Percentiles rank a stretch among this genome's conserved stretches.
These are phyloP conservation scores for Anthracocystis walkeri DNA, from an alignment of 1,284 basidiomycete species.

Conservation along the genomic window DNA sequence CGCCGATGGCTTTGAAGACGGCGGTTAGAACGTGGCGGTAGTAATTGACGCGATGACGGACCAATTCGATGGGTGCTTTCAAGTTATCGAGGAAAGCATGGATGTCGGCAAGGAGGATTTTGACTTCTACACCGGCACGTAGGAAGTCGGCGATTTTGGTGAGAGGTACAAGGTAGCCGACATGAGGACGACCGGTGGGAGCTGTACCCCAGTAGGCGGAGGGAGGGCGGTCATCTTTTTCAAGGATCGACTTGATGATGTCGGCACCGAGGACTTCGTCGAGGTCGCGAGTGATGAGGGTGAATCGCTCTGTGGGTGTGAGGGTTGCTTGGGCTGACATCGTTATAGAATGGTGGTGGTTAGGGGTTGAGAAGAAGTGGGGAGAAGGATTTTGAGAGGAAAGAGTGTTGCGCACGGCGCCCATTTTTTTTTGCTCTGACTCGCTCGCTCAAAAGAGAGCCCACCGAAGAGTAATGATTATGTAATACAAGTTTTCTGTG, in stretches of 20 bases:
- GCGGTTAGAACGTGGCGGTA: slow-evolving; percentile 85
- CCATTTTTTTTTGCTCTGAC: slow-evolving; percentile 16
- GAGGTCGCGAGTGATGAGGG: slow-evolving; percentile 86
- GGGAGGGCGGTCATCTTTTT: slow-evolving; percentile 72
- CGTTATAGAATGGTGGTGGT: neutral
- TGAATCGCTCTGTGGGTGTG: slow-evolving; percentile 77
- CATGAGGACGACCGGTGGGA: slow-evolving; percentile 90
- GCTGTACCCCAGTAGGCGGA: slow-evolving; percentile 79
- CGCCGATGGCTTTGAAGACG: slow-evolving; percentile 88
- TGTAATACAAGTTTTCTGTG: slow-evolving; percentile 1
- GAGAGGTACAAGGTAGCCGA: slow-evolving; percentile 95
- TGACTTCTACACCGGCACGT: slow-evolving; percentile 90
- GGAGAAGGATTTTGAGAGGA: neutral
- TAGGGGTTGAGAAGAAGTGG: slow-evolving; percentile 8
- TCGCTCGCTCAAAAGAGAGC: slow-evolving; percentile 1
- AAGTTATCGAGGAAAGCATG: slow-evolving; percentile 98
- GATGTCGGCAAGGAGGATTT: slow-evolving; percentile 89
- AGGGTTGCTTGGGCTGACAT: slow-evolving; percentile 48
- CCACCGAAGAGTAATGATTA: slow-evolving; percentile 13
- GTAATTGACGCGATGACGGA: slow-evolving; percentile 88
- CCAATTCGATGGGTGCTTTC: slow-evolving; percentile 95
- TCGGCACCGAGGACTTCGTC: slow-evolving; percentile 91
- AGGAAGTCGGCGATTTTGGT: slow-evolving; percentile 98
- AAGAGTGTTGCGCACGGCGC: neutral
- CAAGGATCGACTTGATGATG: slow-evolving; percentile 82